A percentile compares a stretch with the other conserved stretches of the same genome.
Evolutionary conservation across 108 stramenopile genomes (phyloP).

Genomic region (Skeletonema tropicum): DNA sequence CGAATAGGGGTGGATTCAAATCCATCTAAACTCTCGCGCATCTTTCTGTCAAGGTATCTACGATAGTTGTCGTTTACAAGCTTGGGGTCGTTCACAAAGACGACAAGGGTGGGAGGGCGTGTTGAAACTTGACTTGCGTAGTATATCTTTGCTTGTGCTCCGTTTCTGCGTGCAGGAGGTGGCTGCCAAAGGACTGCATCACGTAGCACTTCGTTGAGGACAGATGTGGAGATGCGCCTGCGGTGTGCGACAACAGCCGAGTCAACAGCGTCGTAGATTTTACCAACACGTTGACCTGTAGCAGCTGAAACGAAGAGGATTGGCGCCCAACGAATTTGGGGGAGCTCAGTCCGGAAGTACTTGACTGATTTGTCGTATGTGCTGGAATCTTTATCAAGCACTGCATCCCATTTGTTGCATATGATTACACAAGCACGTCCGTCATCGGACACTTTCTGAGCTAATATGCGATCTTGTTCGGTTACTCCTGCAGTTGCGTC

Average conservation of each 20-base stretch:
- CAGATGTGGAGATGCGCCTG: conserved; percentile 87
- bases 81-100: conserved; percentile 94
- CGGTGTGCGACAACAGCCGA: conserved; percentile 86
- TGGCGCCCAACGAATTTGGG: conserved; percentile 94
- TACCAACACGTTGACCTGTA: conserved; percentile 94
- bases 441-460: conserved; percentile 92
- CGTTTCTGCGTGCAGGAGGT: conserved; percentile 88
- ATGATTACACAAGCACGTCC: conserved; percentile 96
- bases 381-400: conserved; percentile 91
- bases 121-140: conserved; percentile 94
- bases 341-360: conserved; percentile 87
- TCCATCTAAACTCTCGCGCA: conserved; percentile 91
- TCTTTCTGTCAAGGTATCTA: conserved; percentile 95
- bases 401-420: conserved; percentile 98
- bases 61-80: conserved; percentile 94
- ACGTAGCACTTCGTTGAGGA: conserved; percentile 95
- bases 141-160: conserved; percentile 93
- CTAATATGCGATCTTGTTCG: conserved; percentile 94
- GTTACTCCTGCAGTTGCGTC: conserved; percentile 97
- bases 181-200: conserved; percentile 97
- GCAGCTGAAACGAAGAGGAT: conserved; percentile 95
- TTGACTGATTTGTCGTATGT: conserved; percentile 86
- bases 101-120: conserved; percentile 93
- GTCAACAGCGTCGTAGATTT: conserved; percentile 90
- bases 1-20: conserved; percentile 95